phyloP scores from a whole-genome alignment of 1,139 yeast species.

The Yamadazyma triangularis region DNA sequence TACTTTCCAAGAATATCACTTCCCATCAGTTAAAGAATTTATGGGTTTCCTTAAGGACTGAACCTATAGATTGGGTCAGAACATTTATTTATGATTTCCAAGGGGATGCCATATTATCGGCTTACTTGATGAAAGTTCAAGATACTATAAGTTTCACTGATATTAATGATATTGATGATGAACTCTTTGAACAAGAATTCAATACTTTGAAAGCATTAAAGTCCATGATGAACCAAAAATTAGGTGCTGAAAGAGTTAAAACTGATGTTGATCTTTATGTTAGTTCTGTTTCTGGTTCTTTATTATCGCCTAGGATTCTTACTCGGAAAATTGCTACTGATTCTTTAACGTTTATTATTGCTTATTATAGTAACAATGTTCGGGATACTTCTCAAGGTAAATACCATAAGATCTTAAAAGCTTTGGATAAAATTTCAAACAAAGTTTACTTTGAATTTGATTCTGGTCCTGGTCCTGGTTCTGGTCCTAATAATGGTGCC shows the following conservation, averaged over 20 bases:
- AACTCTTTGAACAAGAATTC: constrained; percentile 45
- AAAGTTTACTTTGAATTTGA: constrained; percentile 56
- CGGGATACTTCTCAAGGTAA: constrained; percentile 37
- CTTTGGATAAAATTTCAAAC: constrained; percentile 59
- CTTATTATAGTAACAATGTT: constrained; percentile 30
- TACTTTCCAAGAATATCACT: constrained; percentile 67
- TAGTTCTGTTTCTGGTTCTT: constrained; percentile 40
- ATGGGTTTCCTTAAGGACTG: constrained; percentile 90
- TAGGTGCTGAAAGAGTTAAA: constrained; percentile 39
- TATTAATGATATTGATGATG: constrained; percentile 36
- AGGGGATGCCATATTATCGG: constrained; percentile 77
- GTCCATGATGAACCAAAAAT: constrained; percentile 45
- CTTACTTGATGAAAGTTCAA: constrained; percentile 36
- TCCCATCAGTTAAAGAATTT: constrained; percentile 73
- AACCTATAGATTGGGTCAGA: constrained; percentile 87
- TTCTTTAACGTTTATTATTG: constrained; percentile 50
- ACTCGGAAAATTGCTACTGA: constrained; percentile 84
- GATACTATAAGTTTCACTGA: constrained; percentile 33
- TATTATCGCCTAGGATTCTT: constrained; percentile 56
- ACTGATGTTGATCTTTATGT: constrained; percentile 40
- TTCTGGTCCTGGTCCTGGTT: constrained; percentile 5
- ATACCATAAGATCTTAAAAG: constrained; percentile 57
- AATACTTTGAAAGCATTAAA: constrained; percentile 44
- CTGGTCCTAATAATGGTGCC: constrained; percentile 6
- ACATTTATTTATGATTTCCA: constrained; percentile 71